Conservation (phyloP, 768 basidiomycete species). For the Suillus cothurnatus region DNA sequence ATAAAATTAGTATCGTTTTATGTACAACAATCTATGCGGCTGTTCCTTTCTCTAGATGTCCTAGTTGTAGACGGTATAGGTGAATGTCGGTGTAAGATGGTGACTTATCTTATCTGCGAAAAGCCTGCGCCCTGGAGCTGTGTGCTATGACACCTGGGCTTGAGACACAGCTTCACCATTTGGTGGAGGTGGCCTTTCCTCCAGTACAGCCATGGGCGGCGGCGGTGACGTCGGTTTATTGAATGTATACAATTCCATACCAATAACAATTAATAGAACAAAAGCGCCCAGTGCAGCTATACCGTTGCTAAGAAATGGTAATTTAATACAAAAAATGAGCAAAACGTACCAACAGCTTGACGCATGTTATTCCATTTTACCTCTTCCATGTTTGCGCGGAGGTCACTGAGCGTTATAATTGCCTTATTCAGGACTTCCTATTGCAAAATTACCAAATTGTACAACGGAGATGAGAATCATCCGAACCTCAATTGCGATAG, state of each 20-base stretch:
- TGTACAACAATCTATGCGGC: slow-evolving; percentile 13
- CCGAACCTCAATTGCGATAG: slow-evolving; percentile 80
- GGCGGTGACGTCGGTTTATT: slow-evolving; percentile 40
- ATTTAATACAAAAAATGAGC: not conserved
- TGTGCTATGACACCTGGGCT: slow-evolving; percentile 19
- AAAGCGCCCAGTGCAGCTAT: slow-evolving; percentile 67
- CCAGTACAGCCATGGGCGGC: slow-evolving; percentile 11
- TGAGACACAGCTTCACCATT: slow-evolving; percentile 11
- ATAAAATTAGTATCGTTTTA: slow-evolving; percentile 8
- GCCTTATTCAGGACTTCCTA: slow-evolving; percentile 79
- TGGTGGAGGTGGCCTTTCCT: slow-evolving; percentile 7
- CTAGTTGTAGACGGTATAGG: slow-evolving; percentile 19
- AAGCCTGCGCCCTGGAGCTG: slow-evolving; percentile 1
- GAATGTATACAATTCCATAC: slow-evolving; percentile 62
- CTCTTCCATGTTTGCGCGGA: slow-evolving; percentile 81
- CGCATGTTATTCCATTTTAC: slow-evolving; percentile 91
- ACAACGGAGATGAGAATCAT: not conserved
- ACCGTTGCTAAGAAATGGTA: slow-evolving; percentile 9
- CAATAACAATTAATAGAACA: slow-evolving; percentile 65
- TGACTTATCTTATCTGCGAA: not conserved
- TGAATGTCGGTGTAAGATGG: slow-evolving; percentile 9
- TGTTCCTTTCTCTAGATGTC: not conserved
- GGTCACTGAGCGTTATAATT: slow-evolving; percentile 72
- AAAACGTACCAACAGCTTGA: slow-evolving; percentile 68
- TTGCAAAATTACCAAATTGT: slow-evolving; percentile 2